Base-by-base conservation (phyloP, 352 stramenopile species). In the Globisporangium barbulae region DNA sequence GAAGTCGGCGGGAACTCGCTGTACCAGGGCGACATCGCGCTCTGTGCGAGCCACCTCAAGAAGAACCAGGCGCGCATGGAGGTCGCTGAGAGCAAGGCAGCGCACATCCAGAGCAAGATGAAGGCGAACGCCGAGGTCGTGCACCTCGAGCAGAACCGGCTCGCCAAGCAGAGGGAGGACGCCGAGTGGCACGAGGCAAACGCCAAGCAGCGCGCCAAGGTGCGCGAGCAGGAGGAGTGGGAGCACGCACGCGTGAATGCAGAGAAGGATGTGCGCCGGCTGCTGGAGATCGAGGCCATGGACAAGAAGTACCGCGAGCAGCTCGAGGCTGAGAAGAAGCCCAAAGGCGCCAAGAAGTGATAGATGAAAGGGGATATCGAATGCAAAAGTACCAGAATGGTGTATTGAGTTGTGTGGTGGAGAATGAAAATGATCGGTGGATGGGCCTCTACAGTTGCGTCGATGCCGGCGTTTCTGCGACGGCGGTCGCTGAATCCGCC, bases 291-390 rank as follows among this genome's bases (percentile, higher is more conserved):
- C 64, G 75, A 88, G 37, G 73, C 72, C 13, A 63, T 83, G 44
- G 79, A 87, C 59, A 88, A 90, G 30, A 71, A 74, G 60, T 85
- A 90, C 39, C 42, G 78, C 47, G 74, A 79, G 21, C 53, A 65
- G 19, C 71, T 74, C 5, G 72, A 82, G 37, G 68, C 54, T 1
- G 75, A 85, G 37, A 78, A 81, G 59, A 86, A 79, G 9, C 39
- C 72, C 45, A 86, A 84, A 41, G 66, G 48, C 47, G 72, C 53
- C 41, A 89, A 88, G 64, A 91, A 88, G 49, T 82, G 21, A 45
- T 15, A 45, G n/a, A 7, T 21, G 13, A 15, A 7, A 9, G 17
- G 5, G 9, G 19, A 19, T 12, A 48, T 48, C 42, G 3, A 21
- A 50, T 57, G 50, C 50, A 42, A 57, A 19, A 59, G 47, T 57